These are phyloP conservation scores for Salix suchowensis DNA, from an alignment of 345 rosid genomes.

Conservation along the genomic window DNA sequence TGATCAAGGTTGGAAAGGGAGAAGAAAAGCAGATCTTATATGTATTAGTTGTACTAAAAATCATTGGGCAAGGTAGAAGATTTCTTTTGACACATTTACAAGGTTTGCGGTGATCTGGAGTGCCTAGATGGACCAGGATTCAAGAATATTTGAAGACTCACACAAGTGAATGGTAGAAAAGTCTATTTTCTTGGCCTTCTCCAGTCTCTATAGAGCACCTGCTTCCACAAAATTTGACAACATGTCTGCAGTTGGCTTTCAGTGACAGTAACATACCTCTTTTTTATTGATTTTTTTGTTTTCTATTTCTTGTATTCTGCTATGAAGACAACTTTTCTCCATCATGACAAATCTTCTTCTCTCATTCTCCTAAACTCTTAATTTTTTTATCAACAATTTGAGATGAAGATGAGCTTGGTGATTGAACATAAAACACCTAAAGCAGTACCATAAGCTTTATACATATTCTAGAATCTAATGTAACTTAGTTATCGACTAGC, in stretches of 20 bases:
- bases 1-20: not conserved
- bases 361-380: not conserved
- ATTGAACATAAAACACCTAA: too few relatives aligned
- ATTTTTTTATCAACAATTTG: not conserved
- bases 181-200: not conserved
- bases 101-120: not conserved
- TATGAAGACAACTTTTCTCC: not conserved
- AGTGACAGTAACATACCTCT: not conserved
- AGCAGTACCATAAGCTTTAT: too few relatives aligned
- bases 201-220: not conserved
- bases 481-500: too few relatives aligned
- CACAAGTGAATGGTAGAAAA: not conserved
- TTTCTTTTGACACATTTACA: not conserved
- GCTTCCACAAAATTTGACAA: not conserved
- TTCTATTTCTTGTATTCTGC: not conserved
- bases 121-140: not conserved
- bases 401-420: not conserved
- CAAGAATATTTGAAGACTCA: not conserved
- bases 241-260: not conserved
- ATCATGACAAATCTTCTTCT: not conserved
- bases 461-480: too few relatives aligned
- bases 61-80: not conserved
- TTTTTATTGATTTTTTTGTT: not conserved
- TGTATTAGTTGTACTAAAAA: not conserved
- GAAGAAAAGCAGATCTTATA: not conserved